Conservation (phyloP, 768 basidiomycete species). For the Xanthoconium stramineum region DNA sequence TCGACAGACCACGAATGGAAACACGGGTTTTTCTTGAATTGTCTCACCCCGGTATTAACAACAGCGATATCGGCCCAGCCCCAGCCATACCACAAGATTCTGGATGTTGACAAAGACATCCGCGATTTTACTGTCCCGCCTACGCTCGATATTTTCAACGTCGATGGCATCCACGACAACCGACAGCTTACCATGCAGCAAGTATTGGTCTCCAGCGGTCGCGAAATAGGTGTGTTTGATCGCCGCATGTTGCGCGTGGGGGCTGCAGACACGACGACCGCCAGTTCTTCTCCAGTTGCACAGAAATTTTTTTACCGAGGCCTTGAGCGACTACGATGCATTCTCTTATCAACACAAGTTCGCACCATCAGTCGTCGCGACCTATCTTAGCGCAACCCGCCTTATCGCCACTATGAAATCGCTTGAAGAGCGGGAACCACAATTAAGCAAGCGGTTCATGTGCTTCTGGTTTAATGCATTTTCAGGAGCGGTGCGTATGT, state of each 20-base stretch:
- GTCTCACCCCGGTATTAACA: conserved; percentile 61
- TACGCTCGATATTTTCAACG: conserved; percentile 43
- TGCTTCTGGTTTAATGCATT: conserved; percentile 76
- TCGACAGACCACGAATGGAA: conserved; percentile 68
- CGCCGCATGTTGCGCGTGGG: conserved; percentile 12
- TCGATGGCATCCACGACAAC: conserved; percentile 35
- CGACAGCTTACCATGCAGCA: conserved; percentile 65
- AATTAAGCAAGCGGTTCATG: conserved; percentile 61
- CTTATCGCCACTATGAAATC: conserved; percentile 56
- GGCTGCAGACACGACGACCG: conserved; percentile 4
- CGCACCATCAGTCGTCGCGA: conserved; percentile 69
- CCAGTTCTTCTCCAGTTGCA: conserved; percentile 67
- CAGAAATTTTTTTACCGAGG: conserved; percentile 63
- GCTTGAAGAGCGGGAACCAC: conserved; percentile 55
- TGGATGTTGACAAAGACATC: conserved; percentile 51
- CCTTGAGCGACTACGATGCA: conserved; percentile 49
- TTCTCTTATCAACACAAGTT: conserved; percentile 60
- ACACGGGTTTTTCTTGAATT: conserved; percentile 58
- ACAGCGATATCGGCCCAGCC: conserved; percentile 50
- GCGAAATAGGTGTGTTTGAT: conserved; percentile 52
- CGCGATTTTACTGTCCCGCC: conserved; percentile 56
- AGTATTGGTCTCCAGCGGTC: conserved; percentile 55
- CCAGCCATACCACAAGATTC: conserved; percentile 49
- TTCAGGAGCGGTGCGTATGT: conserved; percentile 59
- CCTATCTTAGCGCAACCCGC: conserved; percentile 56